Percentiles rank a stretch among this genome's conserved stretches.
These are phyloP conservation scores for Karstenula rhodostoma DNA, from an alignment of 2,329 filamentous ascomycete genomes.

Conservation along the genomic window DNA sequence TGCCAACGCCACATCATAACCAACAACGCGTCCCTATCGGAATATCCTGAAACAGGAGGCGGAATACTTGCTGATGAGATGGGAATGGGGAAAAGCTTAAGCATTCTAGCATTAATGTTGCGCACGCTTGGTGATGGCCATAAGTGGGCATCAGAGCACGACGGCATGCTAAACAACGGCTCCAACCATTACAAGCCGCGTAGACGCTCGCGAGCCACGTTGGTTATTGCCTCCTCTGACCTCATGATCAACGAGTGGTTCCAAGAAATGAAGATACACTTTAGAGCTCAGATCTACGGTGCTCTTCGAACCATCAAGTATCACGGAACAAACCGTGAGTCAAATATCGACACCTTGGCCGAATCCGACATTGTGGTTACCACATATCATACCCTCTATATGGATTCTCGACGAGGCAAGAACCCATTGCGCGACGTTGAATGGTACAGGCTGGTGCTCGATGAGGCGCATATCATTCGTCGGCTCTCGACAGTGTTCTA, in stretches of 20 bases:
- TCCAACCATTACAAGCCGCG: not conserved
- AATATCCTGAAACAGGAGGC: conserved; percentile 42
- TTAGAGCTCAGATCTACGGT: conserved; percentile 18
- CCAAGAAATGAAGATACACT: conserved; percentile 41
- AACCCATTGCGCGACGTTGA: conserved; percentile 27
- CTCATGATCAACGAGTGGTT: conserved; percentile 45
- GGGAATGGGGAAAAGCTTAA: conserved; percentile 67
- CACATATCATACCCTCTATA: conserved; percentile 40
- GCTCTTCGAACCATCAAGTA: conserved; percentile 32
- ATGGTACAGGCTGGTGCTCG: conserved; percentile 42
- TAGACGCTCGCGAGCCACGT: conserved; percentile 29
- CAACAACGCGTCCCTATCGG: conserved; percentile 32
- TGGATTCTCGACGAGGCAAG: conserved; percentile 20
- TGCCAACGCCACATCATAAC: conserved; percentile 51
- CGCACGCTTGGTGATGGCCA: conserved; percentile 51
- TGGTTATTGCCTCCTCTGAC: conserved; percentile 42
- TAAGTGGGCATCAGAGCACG: conserved; percentile 41
- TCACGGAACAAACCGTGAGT: conserved; percentile 31
- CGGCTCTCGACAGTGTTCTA: conserved; percentile 56
- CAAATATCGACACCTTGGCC: conserved; percentile 16
- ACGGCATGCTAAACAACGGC: not conserved
- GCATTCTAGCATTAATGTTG: conserved; percentile 60
- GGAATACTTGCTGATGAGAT: conserved; percentile 69
- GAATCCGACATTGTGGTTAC: conserved; percentile 40
- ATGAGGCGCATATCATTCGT: conserved; percentile 61